Base-by-base conservation (phyloP, 164 flowering plant genomes). In the Chimonanthus salicifolius region DNA sequence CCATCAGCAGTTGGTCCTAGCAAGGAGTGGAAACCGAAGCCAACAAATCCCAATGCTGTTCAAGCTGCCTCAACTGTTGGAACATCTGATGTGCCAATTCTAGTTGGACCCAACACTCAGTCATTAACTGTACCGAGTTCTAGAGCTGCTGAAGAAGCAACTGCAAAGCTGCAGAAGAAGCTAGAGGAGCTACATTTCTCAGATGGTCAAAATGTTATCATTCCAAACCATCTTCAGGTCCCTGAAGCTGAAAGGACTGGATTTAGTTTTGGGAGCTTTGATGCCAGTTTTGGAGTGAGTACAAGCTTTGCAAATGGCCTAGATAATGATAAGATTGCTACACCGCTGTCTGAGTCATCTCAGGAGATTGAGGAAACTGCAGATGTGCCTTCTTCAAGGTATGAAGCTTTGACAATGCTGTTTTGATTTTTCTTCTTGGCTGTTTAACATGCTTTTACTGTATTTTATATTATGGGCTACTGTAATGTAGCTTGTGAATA, bases 1-100 rank as follows among this genome's bases (percentile, higher is more conserved):
- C 33, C 1, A 75, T 62, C 74, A 73, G 74, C 81, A 74, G 89
- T 76, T 49, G 93, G 89, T 60, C 85, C 89, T 47, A 78, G 77
- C 68, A 94, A 86, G 85, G 97, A 94, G 83, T 91, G 97, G 98
- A 91, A 92, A 75, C 94, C 95, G 68, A 91, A 94, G 78, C 74
- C 86, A n/a, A 74, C 76, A 62, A 85, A 66, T 69, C 49, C 79
- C 44, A 85, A 68, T 82, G 58, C 70, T 79, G 71, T 74, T 72
- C 89, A 77, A 78, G 78, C 78, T n/a, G 72, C 74, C 47, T 65
- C 68, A 50, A 49, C 60, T 11, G 6, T 65, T 44, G 49, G 62
- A 47, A 45, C 87, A 66, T 72, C 88, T 50, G 91, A 86, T 46
- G 77, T 74, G 79, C 44, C 79, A n/a, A 63, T 74, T 71, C 46